phyloP scores from a whole-genome alignment of 352 stramenopile species.

The Phytophthora constricta region DNA sequence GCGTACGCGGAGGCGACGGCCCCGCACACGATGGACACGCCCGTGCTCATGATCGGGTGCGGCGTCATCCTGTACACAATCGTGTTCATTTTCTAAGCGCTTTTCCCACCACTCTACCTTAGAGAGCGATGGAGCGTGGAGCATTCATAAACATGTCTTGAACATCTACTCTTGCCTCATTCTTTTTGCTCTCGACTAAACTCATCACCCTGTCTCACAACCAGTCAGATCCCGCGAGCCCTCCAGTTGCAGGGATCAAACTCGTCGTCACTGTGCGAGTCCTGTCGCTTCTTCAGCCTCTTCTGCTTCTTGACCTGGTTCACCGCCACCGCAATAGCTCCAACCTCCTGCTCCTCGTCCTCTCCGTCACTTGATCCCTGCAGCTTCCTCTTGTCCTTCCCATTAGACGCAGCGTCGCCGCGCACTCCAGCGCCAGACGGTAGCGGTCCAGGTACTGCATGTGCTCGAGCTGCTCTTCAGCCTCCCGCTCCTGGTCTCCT shows the following conservation, averaged over 20 bases:
- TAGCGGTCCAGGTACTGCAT: slow-evolving; percentile 77
- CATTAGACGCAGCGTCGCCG: slow-evolving; percentile 17
- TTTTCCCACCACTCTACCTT: slow-evolving; percentile 6
- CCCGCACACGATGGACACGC: slow-evolving; percentile 87
- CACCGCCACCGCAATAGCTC: slow-evolving; percentile 15
- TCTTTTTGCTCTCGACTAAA: not conserved
- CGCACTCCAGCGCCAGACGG: slow-evolving; percentile 56
- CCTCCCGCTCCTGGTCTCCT: slow-evolving; percentile 57
- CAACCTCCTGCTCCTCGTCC: slow-evolving; percentile 12
- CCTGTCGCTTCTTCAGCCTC: slow-evolving; percentile 20
- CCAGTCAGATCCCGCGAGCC: slow-evolving; percentile 41
- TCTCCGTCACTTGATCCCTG: slow-evolving; percentile 10
- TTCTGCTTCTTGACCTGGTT: slow-evolving; percentile 40
- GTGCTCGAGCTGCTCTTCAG: slow-evolving; percentile 63
- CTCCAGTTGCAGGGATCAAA: slow-evolving; percentile 60
- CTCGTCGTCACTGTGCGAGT: slow-evolving; percentile 33
- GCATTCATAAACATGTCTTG: slow-evolving; percentile 28
- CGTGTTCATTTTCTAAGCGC: slow-evolving; percentile 47
- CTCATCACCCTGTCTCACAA: not conserved
- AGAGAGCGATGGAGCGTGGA: slow-evolving; percentile 16
- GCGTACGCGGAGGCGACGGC: slow-evolving; percentile 85
- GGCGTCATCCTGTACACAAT: slow-evolving; percentile 80
- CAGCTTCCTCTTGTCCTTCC: slow-evolving; percentile 33
- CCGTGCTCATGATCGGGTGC: slow-evolving; percentile 83
- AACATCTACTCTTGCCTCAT: not conserved